A percentile compares a stretch with the other conserved stretches of the same genome.
Evolutionary conservation across 2,329 filamentous ascomycete species (phyloP).

Genomic region (Rugonectria rugulosa): DNA sequence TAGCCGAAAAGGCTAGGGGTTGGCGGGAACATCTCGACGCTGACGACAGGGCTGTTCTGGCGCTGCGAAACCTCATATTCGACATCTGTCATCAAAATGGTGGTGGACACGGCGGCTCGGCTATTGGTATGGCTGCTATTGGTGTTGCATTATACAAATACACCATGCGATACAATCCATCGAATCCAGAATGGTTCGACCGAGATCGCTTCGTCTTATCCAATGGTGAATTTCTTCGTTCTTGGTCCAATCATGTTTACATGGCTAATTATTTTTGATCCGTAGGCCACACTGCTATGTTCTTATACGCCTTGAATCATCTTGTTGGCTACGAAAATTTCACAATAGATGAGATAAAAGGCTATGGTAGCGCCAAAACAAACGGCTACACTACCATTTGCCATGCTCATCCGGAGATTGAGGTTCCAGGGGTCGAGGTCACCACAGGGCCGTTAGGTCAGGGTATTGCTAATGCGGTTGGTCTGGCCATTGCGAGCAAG

Average conservation of each 20-base stretch:
- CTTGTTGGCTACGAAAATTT: slow-evolving; percentile 58
- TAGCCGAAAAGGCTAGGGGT: background rate
- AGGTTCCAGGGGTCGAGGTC: slow-evolving; percentile 62
- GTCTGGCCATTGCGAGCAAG: slow-evolving; percentile 62
- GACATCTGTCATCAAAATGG: slow-evolving; percentile 21
- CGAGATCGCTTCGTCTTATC: slow-evolving; percentile 67
- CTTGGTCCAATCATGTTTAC: too few species aligned
- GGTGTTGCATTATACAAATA: slow-evolving; percentile 61
- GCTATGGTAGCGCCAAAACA: slow-evolving; percentile 52
- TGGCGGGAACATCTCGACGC: slow-evolving; percentile 3
- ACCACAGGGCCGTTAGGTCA: slow-evolving; percentile 65
- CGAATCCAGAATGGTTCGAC: slow-evolving; percentile 62
- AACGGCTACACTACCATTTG: slow-evolving; percentile 41
- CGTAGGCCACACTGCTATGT: slow-evolving; percentile 56
- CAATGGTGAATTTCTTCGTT: slow-evolving; percentile 54
- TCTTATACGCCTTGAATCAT: slow-evolving; percentile 59
- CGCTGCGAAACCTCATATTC: slow-evolving; percentile 19
- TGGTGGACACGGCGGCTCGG: slow-evolving; percentile 21
- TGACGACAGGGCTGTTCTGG: slow-evolving; percentile 24
- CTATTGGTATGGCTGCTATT: slow-evolving; percentile 25
- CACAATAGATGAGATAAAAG: slow-evolving; percentile 61
- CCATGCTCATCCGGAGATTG: slow-evolving; percentile 63
- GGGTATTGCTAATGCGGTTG: slow-evolving; percentile 64
- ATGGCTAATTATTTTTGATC: too few species aligned
- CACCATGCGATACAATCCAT: slow-evolving; percentile 64